phyloP scores from a whole-genome alignment of 2,329 filamentous ascomycete species.

The Fonsecaea pedrosoi region DNA sequence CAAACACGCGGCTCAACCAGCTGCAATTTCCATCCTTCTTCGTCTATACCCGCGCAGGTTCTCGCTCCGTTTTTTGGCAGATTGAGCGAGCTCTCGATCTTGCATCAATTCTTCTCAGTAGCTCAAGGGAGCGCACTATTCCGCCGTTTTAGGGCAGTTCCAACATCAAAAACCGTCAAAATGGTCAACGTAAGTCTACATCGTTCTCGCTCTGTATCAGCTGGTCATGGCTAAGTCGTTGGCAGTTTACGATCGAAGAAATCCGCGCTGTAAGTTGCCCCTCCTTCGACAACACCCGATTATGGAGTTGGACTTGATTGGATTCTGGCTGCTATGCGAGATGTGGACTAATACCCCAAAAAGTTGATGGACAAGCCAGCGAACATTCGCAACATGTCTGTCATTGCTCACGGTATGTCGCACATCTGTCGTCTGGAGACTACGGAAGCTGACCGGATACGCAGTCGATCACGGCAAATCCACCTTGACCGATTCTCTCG shows the following conservation, averaged over 20 bases:
- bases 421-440: background rate
- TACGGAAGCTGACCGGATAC: conserved; percentile 14
- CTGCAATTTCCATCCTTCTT: conserved; percentile 17
- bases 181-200: conserved; percentile 85
- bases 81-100: conserved; percentile 35
- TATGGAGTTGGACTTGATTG: conserved; percentile 3
- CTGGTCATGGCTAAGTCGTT: conserved; percentile 45
- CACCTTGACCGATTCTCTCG: conserved; percentile 97
- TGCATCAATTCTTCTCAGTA: conserved; percentile 22
- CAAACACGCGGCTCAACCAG: conserved; percentile 20
- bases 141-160: conserved; percentile 30
- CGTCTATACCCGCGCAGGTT: conserved; percentile 25
- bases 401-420: conserved; percentile 90
- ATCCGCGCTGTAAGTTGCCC: conserved; percentile 54
- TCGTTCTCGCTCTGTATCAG: conserved; percentile 10
- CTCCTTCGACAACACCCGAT: background rate
- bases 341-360: conserved; percentile 50
- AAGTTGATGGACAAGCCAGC: conserved; percentile 58
- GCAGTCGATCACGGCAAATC: conserved; percentile 99
- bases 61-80: conserved; percentile 23
- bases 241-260: conserved; percentile 96
- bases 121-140: conserved; percentile 40
- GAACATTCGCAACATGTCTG: conserved; percentile 94
- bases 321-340: conserved; percentile 14
- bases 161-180: conserved; percentile 75